Base-by-base conservation (phyloP, 805 yeast species). In the Candida nanaspora region DNA sequence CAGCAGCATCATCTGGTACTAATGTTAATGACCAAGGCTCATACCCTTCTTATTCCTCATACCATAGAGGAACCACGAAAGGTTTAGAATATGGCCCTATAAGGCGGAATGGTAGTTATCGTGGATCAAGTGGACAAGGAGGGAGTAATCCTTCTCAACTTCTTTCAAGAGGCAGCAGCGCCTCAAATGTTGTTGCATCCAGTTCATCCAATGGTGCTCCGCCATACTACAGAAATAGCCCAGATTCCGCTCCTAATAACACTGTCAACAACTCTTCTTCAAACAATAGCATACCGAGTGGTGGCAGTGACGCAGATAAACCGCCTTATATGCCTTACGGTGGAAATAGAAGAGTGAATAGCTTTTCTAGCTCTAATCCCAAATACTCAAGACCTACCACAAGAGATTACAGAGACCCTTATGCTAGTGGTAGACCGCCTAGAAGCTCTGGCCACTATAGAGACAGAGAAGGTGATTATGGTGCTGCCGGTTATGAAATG, bases 361-460 rank as follows among this genome's bases (percentile, higher is more conserved):
- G 30, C 7, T 34, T 20, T 23, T 25, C 14, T 23, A 19, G 25
- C 27, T 3, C 19, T 8, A 23, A 11, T 7, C 7, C 35, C n/a
- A n/a, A n/a, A n/a, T n/a, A n/a, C n/a, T n/a, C n/a, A n/a, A n/a
- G n/a, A n/a, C n/a, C n/a, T n/a, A n/a, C n/a, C n/a, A n/a, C n/a
- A n/a, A n/a, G n/a, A n/a, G n/a, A 46, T 14, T 46, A 43, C 35
- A 45, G 56, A 40, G 49, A 46, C 5, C 20, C 46, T 13, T 42
- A 43, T 41, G 43, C 42, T 4, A 22, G 23, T 18, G 19, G 22
- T n/a, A 30, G 33, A 10, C 22, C 9, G 16, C 11, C 23, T 18
- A 19, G 21, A 18, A 11, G 27, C 27, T 23, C 27, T 8, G 27
- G 10, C 11, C 27, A 23, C 27, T 31, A 31, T 19, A 14, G 19